phyloP scores from a whole-genome alignment of 1,284 basidiomycete species.

The Agaricales sp. region DNA sequence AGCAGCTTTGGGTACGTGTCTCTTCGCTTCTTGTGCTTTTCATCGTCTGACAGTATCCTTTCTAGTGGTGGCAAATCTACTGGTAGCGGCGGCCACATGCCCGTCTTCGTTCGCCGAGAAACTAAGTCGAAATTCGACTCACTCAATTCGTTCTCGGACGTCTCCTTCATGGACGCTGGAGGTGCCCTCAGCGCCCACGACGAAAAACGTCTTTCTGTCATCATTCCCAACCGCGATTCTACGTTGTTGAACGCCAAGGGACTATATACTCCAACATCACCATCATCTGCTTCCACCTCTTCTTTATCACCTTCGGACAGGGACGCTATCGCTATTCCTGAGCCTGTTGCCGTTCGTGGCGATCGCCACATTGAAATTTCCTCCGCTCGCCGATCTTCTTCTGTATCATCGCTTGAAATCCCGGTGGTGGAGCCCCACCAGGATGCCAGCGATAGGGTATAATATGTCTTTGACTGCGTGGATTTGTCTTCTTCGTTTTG shows the following conservation, averaged over 20 bases:
- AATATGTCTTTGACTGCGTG: no score
- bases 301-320: neutral
- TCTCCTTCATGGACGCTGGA: conserved; percentile 27
- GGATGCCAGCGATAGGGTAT: neutral
- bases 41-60: neutral
- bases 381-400: neutral
- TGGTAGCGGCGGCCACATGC: conserved; percentile 18
- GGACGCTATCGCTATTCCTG: neutral
- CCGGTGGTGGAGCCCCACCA: neutral
- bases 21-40: neutral
- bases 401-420: neutral
- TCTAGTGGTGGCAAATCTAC: conserved; percentile 19
- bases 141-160: conserved; percentile 32
- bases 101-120: conserved; percentile 31
- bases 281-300: neutral
- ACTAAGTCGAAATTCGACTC: conserved; percentile 32
- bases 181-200: conserved; percentile 22
- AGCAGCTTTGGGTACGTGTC: conserved; percentile 24
- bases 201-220: conserved; percentile 2
- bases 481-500: no score
- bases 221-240: neutral
- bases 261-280: neutral
- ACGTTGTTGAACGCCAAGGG: neutral
- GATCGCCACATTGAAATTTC: neutral
- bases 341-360: neutral